A percentile compares a stretch with the other conserved stretches of the same genome.
These are phyloP conservation scores for Discostella stelligeroides DNA, from an alignment of 108 stramenopile species.

Conservation along the genomic window DNA sequence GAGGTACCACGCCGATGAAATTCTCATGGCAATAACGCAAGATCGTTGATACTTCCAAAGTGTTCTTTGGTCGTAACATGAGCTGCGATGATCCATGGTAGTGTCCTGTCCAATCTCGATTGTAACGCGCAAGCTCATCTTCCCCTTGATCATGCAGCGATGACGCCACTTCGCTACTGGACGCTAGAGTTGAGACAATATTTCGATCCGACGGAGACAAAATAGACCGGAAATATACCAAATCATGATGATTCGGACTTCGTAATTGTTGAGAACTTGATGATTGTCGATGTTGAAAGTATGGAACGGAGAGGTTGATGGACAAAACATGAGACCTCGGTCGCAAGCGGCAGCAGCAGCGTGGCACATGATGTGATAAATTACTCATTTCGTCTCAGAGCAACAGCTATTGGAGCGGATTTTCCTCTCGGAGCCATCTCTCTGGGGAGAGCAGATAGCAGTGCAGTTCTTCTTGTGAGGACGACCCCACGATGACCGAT, in stretches of 20 bases:
- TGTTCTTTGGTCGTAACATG: slow-evolving; percentile 64
- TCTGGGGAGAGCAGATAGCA: too few relatives aligned
- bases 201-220: slow-evolving; percentile 27
- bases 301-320: too few relatives aligned
- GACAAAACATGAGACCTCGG: too few relatives aligned
- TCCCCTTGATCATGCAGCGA: too few relatives aligned
- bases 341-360: too few relatives aligned
- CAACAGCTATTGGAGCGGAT: too few relatives aligned
- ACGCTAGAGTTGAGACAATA: slow-evolving; percentile 15
- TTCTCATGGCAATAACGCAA: slow-evolving; percentile 83
- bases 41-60: slow-evolving; percentile 79
- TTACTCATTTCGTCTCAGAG: too few relatives aligned
- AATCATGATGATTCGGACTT: slow-evolving; percentile 20
- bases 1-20: slow-evolving; percentile 84
- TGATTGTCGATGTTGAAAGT: neutral
- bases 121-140: slow-evolving; percentile 51
- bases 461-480: too few relatives aligned
- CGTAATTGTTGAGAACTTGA: slow-evolving; percentile 6
- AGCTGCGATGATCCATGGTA: slow-evolving; percentile 61
- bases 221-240: slow-evolving; percentile 44
- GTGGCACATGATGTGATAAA: neutral
- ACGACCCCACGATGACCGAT: too few relatives aligned
- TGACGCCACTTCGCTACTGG: neutral
- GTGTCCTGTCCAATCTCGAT: slow-evolving; percentile 62
- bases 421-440: too few relatives aligned